A percentile compares a stretch with the other conserved stretches of the same genome.
phyloP scores from a whole-genome alignment of 495 filamentous ascomycete genomes.

The Hypoxylon perforatum region DNA sequence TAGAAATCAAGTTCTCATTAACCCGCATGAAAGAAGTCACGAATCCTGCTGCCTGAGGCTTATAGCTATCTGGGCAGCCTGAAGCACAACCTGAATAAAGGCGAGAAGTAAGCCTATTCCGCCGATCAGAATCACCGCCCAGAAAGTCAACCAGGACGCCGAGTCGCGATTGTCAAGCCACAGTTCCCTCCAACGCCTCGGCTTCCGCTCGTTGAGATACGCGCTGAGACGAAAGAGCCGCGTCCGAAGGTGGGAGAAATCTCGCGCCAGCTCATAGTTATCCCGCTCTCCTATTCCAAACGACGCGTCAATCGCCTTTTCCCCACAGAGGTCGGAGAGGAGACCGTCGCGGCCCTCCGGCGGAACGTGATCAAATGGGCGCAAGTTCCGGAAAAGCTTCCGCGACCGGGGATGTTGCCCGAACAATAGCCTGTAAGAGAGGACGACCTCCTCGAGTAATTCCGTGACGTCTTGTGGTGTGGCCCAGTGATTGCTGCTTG shows the following conservation, averaged over 20 bases:
- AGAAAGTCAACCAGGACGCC: slow-evolving; percentile 18
- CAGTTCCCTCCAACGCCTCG: slow-evolving; percentile 16
- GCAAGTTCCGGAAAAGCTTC: slow-evolving; percentile 26
- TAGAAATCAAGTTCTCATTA: too few species aligned
- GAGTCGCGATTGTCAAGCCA: slow-evolving; percentile 20
- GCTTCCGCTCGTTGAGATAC: slow-evolving; percentile 13
- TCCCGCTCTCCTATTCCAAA: slow-evolving; percentile 3
- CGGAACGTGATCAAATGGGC: slow-evolving; percentile 27
- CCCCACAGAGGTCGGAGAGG: slow-evolving; percentile 1
- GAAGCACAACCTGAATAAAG: slow-evolving; percentile 23
- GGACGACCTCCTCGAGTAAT: slow-evolving; percentile 28
- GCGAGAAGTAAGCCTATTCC: slow-evolving; percentile 11
- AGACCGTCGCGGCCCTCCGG: neutral
- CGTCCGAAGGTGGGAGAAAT: slow-evolving; percentile 29
- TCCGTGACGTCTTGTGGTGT: slow-evolving; percentile 18
- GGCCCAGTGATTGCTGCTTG: slow-evolving; percentile 11
- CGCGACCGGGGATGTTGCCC: slow-evolving; percentile 35
- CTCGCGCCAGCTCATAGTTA: slow-evolving; percentile 14
- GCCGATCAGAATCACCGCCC: slow-evolving; percentile 18
- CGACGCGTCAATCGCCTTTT: neutral
- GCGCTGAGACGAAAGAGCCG: slow-evolving; percentile 21
- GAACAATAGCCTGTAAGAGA: slow-evolving; percentile 41
- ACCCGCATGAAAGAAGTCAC: too few species aligned
- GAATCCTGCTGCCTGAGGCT: neutral
- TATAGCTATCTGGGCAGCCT: slow-evolving; percentile 27